These are phyloP conservation scores for Calocybe gambosa DNA, from an alignment of 1,284 basidiomycete species.

Conservation along the genomic window DNA sequence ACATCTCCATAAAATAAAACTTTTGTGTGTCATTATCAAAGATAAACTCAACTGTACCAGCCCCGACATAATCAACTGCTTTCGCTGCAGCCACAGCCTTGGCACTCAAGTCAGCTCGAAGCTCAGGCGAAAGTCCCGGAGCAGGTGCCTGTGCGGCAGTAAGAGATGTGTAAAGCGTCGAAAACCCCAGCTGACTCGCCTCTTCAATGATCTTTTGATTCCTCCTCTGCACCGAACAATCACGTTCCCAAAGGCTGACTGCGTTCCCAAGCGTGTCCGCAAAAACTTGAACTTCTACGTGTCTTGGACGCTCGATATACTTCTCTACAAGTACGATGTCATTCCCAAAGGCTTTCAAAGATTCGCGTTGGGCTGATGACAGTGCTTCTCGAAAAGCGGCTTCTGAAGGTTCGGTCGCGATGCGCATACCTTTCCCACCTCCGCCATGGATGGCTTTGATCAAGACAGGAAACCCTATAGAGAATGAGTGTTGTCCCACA, in stretches of 20 bases:
- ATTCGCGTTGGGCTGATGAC: conserved; percentile 82
- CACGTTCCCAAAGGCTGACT: conserved; percentile 88
- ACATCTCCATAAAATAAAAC: conserved; percentile 96
- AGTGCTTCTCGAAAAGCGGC: conserved; percentile 74
- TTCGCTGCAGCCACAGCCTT: conserved; percentile 90
- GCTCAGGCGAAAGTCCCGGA: conserved; percentile 71
- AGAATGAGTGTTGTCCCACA: not conserved
- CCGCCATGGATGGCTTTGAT: conserved; percentile 97
- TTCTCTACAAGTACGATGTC: conserved; percentile 83
- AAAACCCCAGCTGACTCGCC: conserved; percentile 29
- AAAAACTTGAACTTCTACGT: conserved; percentile 90
- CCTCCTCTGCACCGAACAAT: conserved; percentile 90
- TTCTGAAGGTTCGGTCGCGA: conserved; percentile 66
- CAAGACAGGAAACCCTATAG: conserved; percentile 78
- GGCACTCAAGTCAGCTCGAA: conserved; percentile 75
- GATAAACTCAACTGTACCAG: conserved; percentile 92
- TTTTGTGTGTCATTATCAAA: conserved; percentile 82
- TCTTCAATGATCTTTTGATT: conserved; percentile 97
- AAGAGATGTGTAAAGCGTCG: not conserved
- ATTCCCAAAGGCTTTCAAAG: conserved; percentile 82
- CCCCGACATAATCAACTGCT: conserved; percentile 87
- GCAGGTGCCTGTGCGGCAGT: conserved; percentile 69
- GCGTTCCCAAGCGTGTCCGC: conserved; percentile 72
- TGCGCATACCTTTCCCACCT: conserved; percentile 96
- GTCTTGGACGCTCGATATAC: conserved; percentile 78